Base-by-base conservation (phyloP, 1,284 basidiomycete genomes). In the Ganoderma sinense region DNA sequence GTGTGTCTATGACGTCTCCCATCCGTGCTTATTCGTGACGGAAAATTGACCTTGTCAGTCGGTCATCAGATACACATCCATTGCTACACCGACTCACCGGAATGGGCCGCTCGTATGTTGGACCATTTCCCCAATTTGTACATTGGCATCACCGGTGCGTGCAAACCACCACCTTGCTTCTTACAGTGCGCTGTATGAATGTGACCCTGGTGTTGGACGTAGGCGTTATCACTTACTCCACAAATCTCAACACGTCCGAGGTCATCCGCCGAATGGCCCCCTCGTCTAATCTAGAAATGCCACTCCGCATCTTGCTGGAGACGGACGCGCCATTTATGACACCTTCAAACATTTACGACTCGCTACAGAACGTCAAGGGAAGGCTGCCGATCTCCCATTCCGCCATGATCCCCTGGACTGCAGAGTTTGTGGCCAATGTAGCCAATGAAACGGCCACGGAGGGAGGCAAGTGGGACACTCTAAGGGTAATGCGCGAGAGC, bases 321-420 rank as follows among this genome's bases (percentile, higher is more conserved):
- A 95, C 94, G 0, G 94, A 95, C 72, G 93, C 93, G 0, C 94
- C 94, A 0, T 95, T 87, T 81, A 95, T 95, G 94, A 85, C 91
- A 0, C 94, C 94, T 0, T 83, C 88, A 0, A 95, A 93, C 72
- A 78, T 95, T 36, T 93, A 94, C 76, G 78, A 79, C 11, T 83
- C 89, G 0, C 79, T 91, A 0, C 82, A 85, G 2, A 81, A 80
- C 0, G 76, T 91, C 61, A 90, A 87, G 73, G 88, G 88, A 36
- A 75, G 88, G 69, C 80, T 95, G 0, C 91, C 94, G 0, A 78
- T 95, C 8, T 92, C 87, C 65, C 93, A 94, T 76, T 89, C 88
- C 0, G 92, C 87, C 0, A 94, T 95, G 91, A 87, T 95, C 6
- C 94, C 94, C 0, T 95, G 93, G 92, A 92, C 91, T 0, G 93